Conservation (phyloP, 2,329 filamentous ascomycete genomes). For the Diplodia seriata region DNA sequence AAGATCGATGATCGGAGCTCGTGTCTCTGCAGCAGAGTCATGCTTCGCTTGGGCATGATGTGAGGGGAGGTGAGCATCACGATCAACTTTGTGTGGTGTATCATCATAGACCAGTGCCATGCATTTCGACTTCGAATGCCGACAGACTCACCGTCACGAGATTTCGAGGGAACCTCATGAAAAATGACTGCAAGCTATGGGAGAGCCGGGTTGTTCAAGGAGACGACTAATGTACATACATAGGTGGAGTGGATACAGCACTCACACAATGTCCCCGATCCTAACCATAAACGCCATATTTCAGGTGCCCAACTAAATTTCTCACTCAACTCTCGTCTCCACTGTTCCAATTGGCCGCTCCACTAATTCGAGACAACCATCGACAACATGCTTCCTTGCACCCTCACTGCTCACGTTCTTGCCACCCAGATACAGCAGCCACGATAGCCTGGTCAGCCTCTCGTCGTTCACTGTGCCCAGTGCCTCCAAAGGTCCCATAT, state of each 20-base stretch:
- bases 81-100: not conserved
- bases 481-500: conserved; percentile 56
- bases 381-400: conserved; percentile 80
- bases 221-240: conserved; percentile 2
- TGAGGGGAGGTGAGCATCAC: not conserved
- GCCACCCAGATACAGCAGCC: conserved; percentile 89
- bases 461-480: conserved; percentile 80
- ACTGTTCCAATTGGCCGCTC: conserved; percentile 88
- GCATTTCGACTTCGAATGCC: not conserved
- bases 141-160: not conserved
- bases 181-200: not conserved
- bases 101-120: not conserved
- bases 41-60: not conserved
- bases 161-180: not conserved
- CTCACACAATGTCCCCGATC: not conserved
- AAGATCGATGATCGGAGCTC: not conserved
- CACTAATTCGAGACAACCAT: conserved; percentile 87
- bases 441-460: conserved; percentile 79
- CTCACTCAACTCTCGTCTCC: conserved; percentile 72
- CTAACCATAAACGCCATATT: conserved; percentile 6
- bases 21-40: not conserved
- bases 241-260: conserved; percentile 5
- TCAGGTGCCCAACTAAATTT: not conserved
- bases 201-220: not conserved
- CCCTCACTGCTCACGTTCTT: conserved; percentile 85